Percentiles rank a stretch among this genome's conserved stretches.
Evolutionary conservation across 345 rosid genomes (phyloP).

Genomic region (Eucalyptus pauciflora): DNA sequence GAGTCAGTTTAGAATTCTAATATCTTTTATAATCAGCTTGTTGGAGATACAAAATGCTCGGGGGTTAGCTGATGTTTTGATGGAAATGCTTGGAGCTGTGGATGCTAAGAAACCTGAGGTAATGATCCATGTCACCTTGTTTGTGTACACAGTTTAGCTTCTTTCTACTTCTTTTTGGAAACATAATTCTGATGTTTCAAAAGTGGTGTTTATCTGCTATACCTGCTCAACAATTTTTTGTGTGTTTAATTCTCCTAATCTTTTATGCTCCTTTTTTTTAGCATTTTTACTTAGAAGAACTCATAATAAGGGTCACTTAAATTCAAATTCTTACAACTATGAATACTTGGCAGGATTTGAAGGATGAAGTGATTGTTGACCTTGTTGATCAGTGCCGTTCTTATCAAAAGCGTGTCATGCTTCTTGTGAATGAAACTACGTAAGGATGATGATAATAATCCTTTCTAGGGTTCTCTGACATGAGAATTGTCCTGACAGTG

Average conservation of each 20-base stretch:
- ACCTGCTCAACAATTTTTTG: neutral
- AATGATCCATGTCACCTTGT: neutral
- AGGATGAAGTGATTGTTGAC: slow-evolving; percentile 86
- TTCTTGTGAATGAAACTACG: slow-evolving; percentile 70
- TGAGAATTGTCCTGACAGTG: neutral
- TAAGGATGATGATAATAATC: slow-evolving; percentile 14
- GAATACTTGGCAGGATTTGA: slow-evolving; percentile 46
- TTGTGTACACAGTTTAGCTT: neutral
- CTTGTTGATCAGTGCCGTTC: slow-evolving; percentile 92
- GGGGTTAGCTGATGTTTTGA: slow-evolving; percentile 65
- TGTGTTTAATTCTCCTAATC: neutral
- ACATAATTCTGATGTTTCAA: neutral
- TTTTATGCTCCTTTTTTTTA: neutral
- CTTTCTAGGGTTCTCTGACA: neutral
- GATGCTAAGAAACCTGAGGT: slow-evolving; percentile 83
- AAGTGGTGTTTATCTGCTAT: neutral
- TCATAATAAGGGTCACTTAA: neutral
- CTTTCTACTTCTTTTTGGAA: neutral
- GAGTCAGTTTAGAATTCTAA: neutral
- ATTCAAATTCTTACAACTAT: neutral
- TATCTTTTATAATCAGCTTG: slow-evolving; percentile 26
- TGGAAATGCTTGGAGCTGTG: slow-evolving; percentile 89
- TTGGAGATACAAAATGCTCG: slow-evolving; percentile 68
- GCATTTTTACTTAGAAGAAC: neutral
- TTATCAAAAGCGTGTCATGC: slow-evolving; percentile 77